Evolutionary conservation across 2,329 filamentous ascomycete species (phyloP), one percentile per base, ranked within the genome.

Genomic region (Furcasterigmium furcatum): DNA sequence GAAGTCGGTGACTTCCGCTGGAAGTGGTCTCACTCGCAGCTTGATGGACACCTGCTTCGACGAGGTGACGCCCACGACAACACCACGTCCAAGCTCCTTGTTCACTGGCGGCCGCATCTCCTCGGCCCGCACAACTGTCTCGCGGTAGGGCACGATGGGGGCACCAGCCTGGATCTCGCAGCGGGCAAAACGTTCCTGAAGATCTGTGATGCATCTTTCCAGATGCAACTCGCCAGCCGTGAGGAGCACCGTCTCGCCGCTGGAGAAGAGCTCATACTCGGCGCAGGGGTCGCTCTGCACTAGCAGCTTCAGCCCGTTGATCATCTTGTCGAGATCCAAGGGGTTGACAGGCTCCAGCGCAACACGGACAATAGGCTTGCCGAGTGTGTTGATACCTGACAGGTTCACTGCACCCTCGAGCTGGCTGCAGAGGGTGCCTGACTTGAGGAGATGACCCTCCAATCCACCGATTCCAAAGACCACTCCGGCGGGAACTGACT

Each of bases 241-340:
- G 30, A 96, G 68, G 19, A 99, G 82, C 35, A 99, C 94, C 64
- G 99, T 94, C 67, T 99, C 94, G 46, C 94, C 94, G 55, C 86
- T 96, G 46, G 85, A 80, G 43, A 97, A 85, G 42, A 95, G 89
- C 62, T 97, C 91, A 57, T 99, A 99, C 62, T 95, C 85, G 13
- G 92, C 94, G 58, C 94, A 97, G 0, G 94, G 92, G 58, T 99
- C 94, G 57, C 91, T 95, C 60, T 96, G 91, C 25, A 96, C 91
- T 1, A 99, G 80, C 16, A 99, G 72, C 51, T 84, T 84, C 43
- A 99, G 72, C 0, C 94, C 94, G 6, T 81, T 78, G 46, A 99
- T 91, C 91, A 99, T 95, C 70, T 95, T 96, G 63, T 94, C 87
- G 19, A 99, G 74, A 60, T 99, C 91, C 21, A 82, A 84, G 0